Conservation (phyloP, 2,329 filamentous ascomycete genomes). For the Sordariomycetes sp. region DNA sequence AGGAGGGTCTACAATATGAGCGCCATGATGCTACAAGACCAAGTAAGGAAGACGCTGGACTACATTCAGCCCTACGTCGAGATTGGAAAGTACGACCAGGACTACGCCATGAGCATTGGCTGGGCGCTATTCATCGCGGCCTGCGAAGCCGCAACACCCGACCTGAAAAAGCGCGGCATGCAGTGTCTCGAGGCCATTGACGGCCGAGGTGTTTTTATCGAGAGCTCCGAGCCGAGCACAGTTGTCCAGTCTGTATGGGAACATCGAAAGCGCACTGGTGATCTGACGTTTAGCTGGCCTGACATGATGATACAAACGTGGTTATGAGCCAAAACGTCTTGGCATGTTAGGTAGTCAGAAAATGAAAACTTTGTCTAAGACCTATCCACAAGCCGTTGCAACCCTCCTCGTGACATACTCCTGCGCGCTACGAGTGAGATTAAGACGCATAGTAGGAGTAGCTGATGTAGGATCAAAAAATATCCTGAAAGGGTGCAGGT, state of each 20-base stretch:
- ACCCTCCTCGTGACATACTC: too few relatives aligned
- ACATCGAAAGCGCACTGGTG: constrained; percentile 12
- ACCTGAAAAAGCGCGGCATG: constrained; percentile 16
- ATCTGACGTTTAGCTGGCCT: constrained; percentile 18
- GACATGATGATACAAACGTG: constrained; percentile 2
- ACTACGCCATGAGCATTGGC: constrained; percentile 21
- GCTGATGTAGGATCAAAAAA: too few relatives aligned
- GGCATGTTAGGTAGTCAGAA: too few relatives aligned
- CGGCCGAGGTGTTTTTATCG: constrained; percentile 14
- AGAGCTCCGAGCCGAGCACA: constrained; percentile 11
- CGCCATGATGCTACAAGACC: constrained; percentile 22
- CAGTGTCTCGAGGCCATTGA: constrained; percentile 13
- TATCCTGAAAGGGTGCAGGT: too few relatives aligned
- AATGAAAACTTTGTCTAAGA: too few relatives aligned
- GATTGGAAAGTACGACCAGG: constrained; percentile 17
- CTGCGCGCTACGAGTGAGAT: too few relatives aligned
- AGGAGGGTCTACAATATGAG: constrained; percentile 22
- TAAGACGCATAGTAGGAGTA: too few relatives aligned
- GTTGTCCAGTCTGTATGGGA: constrained; percentile 16
- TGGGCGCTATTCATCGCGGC: constrained; percentile 30
- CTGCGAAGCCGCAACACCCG: constrained; percentile 22
- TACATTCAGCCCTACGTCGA: constrained; percentile 19
- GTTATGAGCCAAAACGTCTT: too few relatives aligned
- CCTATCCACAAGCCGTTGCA: too few relatives aligned
- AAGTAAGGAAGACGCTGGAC: constrained; percentile 20